Evolutionary conservation across 345 rosid species (phyloP).

Genomic region (Excoecaria agallocha): DNA sequence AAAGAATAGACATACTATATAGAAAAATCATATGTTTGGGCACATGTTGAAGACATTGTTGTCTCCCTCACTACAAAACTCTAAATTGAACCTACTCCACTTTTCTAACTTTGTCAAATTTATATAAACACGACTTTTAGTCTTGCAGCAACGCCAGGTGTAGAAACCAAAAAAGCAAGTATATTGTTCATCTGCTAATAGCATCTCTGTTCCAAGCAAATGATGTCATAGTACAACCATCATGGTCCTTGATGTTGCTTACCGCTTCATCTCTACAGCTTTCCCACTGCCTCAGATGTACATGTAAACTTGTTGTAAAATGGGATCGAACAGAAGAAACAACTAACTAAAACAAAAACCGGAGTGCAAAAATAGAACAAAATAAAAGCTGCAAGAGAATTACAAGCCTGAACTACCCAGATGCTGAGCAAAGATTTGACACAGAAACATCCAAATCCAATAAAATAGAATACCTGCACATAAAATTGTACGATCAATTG

Average conservation of each 20-base stretch:
- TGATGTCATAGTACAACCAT: slow-evolving; percentile 61
- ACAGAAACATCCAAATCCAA: slow-evolving; percentile 76
- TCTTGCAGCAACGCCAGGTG: background rate
- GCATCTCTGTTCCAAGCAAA: background rate
- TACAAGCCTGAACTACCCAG: slow-evolving; percentile 93
- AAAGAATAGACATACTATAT: background rate
- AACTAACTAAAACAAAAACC: background rate
- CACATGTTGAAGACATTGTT: background rate
- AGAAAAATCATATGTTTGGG: background rate
- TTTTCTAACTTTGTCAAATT: slow-evolving; percentile 12
- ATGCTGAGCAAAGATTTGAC: slow-evolving; percentile 81
- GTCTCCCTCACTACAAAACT: slow-evolving; percentile 6
- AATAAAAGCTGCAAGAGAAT: background rate
- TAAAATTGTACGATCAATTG: background rate
- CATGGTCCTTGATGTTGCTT: slow-evolving; percentile 65
- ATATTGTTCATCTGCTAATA: background rate
- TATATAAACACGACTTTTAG: background rate
- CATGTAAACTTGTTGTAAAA: slow-evolving; percentile 90
- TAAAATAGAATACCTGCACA: slow-evolving; percentile 77
- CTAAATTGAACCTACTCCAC: background rate
- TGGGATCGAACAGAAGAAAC: background rate
- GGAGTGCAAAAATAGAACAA: background rate
- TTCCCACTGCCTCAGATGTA: slow-evolving; percentile 88
- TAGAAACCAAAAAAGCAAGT: background rate
- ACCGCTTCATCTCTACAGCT: slow-evolving; percentile 83